A percentile compares a stretch with the other conserved stretches of the same genome.
These are phyloP conservation scores for Backusella australiensis DNA, from an alignment of 192 early-diverging fungal species.

Conservation along the genomic window DNA sequence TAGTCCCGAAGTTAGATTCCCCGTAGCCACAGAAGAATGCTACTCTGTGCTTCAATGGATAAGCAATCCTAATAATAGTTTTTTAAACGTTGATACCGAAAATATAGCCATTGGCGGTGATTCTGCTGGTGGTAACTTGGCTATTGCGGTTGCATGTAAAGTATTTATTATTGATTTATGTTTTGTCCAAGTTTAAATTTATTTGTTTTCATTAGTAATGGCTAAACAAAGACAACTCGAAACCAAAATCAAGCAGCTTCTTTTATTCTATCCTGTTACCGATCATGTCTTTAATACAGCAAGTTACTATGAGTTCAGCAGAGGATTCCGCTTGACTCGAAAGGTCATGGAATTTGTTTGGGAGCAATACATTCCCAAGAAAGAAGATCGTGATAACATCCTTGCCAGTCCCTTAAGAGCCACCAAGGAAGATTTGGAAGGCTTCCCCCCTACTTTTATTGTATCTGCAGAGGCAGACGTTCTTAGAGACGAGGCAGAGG, in stretches of 20 bases:
- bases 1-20: conserved; percentile 19
- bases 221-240: conserved; percentile 3
- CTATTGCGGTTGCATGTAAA: background rate
- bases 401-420: background rate
- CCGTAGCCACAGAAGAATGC: conserved; percentile 14
- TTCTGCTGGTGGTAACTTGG: conserved; percentile 23
- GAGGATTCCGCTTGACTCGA: background rate
- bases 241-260: background rate
- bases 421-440: conserved; percentile 6
- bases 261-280: conserved; percentile 21
- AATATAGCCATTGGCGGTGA: conserved; percentile 20
- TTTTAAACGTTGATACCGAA: background rate
- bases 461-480: conserved; percentile 28
- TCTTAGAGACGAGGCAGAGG: conserved; percentile 26
- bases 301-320: background rate
- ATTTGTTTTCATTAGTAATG: background rate
- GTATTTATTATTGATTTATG: background rate
- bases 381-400: background rate
- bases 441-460: conserved; percentile 14
- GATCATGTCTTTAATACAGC: conserved; percentile 2
- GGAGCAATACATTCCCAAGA: conserved; percentile 14
- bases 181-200: background rate
- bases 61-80: background rate
- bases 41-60: conserved; percentile 17
- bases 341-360: conserved; percentile 12